phyloP scores from a whole-genome alignment of 2,329 filamentous ascomycete species.

The Saccharata proteae region DNA sequence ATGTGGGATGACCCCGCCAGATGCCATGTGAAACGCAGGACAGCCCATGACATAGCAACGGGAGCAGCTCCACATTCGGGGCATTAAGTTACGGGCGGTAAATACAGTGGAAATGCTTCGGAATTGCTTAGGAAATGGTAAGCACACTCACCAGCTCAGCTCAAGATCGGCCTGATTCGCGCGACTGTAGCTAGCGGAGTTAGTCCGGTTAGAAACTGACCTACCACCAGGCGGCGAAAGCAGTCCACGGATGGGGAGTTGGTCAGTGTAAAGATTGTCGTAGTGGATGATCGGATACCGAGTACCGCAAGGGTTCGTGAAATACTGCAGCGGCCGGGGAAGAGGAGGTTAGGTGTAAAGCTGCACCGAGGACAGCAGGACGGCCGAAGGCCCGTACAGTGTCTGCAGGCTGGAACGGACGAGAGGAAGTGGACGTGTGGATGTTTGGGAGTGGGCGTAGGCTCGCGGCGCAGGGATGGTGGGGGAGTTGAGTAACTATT shows the following conservation, averaged over 20 bases:
- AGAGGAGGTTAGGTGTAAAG: conserved; percentile 1
- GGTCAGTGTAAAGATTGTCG: too few species aligned
- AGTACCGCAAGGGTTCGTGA: not conserved
- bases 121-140: too few species aligned
- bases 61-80: conserved; percentile 1
- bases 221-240: conserved; percentile 1
- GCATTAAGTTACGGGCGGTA: too few species aligned
- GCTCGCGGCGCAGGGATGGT: not conserved
- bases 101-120: too few species aligned
- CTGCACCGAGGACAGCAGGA: conserved; percentile 6
- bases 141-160: too few species aligned
- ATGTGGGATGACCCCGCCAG: conserved; percentile 7
- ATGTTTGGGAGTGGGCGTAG: not conserved
- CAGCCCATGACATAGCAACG: conserved; percentile 8
- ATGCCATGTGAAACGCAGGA: conserved; percentile 23
- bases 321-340: not conserved
- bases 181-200: conserved; percentile 4
- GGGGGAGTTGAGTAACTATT: too few species aligned
- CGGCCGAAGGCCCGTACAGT: conserved; percentile 1
- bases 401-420: too few species aligned
- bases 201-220: conserved; percentile 1
- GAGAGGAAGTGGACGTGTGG: conserved; percentile 7
- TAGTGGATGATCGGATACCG: too few species aligned
- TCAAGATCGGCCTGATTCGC: too few species aligned
- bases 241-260: too few species aligned